Percentiles rank a stretch among this genome's conserved stretches.
Evolutionary conservation across 345 rosid species (phyloP).

Genomic region (Punica granatum): DNA sequence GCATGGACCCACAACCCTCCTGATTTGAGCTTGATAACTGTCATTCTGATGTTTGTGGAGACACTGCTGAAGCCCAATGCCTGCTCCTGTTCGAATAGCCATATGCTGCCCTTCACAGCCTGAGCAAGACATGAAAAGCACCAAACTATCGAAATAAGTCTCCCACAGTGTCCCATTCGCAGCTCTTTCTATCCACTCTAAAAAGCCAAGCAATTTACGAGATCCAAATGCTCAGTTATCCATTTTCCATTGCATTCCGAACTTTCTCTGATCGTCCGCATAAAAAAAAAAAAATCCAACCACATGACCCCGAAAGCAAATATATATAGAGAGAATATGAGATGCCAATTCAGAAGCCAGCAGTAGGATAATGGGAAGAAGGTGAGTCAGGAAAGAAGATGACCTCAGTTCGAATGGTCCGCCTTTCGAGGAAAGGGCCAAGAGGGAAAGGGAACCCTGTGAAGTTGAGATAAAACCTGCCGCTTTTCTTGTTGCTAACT

Average conservation of each 20-base stretch:
- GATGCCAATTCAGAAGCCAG: neutral
- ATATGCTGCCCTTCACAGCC: conserved; percentile 83
- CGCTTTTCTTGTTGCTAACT: conserved; percentile 18
- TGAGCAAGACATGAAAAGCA: conserved; percentile 12
- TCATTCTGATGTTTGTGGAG: conserved; percentile 90
- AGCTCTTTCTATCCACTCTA: neutral
- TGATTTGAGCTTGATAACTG: conserved; percentile 89
- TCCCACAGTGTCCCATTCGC: neutral
- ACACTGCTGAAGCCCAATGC: conserved; percentile 98
- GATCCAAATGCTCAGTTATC: no score
- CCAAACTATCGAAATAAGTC: neutral
- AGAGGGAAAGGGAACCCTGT: conserved; percentile 98
- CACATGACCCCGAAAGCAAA: neutral
- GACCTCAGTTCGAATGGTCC: conserved; percentile 84
- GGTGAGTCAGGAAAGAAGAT: conserved; percentile 13
- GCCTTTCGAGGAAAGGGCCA: conserved; percentile 89
- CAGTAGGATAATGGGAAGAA: neutral
- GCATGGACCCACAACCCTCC: conserved; percentile 99
- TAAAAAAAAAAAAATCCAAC: neutral
- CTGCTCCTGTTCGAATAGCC: conserved; percentile 98
- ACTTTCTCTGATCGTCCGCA: no score
- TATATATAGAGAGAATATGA: neutral
- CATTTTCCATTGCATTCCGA: no score
- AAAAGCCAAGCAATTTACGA: no score
- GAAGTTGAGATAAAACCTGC: conserved; percentile 71